Conservation (phyloP, 2,329 filamentous ascomycete genomes). For the Diaporthe ilicicola region DNA sequence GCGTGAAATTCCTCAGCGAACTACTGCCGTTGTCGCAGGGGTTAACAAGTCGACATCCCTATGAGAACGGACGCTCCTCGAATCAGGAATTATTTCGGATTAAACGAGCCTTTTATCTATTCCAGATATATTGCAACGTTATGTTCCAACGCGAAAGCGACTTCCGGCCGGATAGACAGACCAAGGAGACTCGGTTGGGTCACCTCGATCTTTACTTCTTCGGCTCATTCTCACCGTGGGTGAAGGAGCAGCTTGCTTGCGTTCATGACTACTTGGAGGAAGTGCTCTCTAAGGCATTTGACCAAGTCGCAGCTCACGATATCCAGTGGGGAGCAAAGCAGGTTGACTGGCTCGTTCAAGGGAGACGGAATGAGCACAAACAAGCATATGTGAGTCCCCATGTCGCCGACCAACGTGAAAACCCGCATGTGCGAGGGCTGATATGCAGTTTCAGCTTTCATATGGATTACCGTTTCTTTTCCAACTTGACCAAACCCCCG, state of each 20-base stretch:
- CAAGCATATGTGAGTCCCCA: neutral
- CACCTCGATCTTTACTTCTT: neutral
- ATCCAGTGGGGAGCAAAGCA: neutral
- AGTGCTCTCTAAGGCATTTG: neutral
- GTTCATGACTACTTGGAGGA: neutral
- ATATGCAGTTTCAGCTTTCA: neutral
- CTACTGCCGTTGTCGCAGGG: neutral
- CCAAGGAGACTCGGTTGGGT: neutral
- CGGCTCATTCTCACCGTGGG: neutral
- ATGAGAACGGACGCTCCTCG: neutral
- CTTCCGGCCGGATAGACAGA: neutral
- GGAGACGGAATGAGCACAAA: neutral
- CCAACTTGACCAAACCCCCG: neutral
- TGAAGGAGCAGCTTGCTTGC: conserved; percentile 21
- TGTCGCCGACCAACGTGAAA: neutral
- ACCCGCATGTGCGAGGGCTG: neutral
- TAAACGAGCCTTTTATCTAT: neutral
- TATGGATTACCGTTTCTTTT: neutral
- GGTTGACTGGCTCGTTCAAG: neutral
- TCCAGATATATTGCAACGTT: conserved; percentile 12
- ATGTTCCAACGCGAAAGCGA: neutral
- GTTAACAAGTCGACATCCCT: neutral
- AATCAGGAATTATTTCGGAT: neutral
- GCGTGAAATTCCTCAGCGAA: neutral
- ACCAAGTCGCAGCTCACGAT: neutral